These are phyloP conservation scores for Fusarium nygamai DNA, from an alignment of 2,329 filamentous ascomycete genomes.

Conservation along the genomic window DNA sequence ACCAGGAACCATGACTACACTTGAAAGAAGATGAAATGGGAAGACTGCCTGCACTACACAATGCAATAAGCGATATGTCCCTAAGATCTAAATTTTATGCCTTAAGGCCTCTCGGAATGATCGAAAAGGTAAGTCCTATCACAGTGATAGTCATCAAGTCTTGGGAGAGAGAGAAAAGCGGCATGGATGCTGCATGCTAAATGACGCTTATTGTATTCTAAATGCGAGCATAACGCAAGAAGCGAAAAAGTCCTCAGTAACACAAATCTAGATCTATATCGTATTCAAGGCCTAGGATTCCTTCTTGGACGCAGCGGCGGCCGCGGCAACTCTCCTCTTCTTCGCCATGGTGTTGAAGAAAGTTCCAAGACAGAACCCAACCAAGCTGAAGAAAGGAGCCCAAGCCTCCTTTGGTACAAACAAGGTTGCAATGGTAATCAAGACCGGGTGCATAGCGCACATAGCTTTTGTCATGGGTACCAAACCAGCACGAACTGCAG, in stretches of 20 bases:
- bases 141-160: background rate
- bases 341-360: slow-evolving; percentile 14
- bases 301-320: slow-evolving; percentile 35
- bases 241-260: background rate
- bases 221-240: background rate
- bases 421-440: slow-evolving; percentile 1
- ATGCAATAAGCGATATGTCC: too few relatives aligned
- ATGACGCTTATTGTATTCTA: background rate
- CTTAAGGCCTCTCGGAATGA: rapidly evolving
- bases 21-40: too few relatives aligned
- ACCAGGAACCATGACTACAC: background rate
- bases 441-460: slow-evolving; percentile 9
- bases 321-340: slow-evolving; percentile 7
- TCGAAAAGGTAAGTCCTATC: background rate
- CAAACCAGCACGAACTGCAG: background rate
- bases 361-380: slow-evolving; percentile 9
- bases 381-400: slow-evolving; percentile 9
- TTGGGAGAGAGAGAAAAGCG: background rate
- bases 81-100: background rate
- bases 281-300: background rate
- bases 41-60: background rate
- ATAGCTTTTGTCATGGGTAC: slow-evolving; percentile 17
- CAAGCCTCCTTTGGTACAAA: slow-evolving; percentile 2
- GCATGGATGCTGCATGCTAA: background rate
- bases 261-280: background rate